Evolutionary conservation across 1,284 basidiomycete genomes (phyloP).

Genomic region (Ustilago vetiveriae): DNA sequence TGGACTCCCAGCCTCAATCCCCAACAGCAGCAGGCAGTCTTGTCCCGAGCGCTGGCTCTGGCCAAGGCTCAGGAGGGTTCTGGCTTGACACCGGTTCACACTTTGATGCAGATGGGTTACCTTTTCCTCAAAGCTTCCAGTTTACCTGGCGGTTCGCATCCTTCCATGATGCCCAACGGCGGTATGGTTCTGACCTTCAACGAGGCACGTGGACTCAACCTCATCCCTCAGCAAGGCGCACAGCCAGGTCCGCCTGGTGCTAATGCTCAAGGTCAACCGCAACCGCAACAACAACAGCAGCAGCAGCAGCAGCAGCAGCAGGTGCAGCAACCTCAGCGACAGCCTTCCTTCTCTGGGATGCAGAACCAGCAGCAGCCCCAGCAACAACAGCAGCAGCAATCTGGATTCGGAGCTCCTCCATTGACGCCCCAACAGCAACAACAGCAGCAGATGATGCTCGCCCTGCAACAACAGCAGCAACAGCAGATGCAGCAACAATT

Average conservation of each 20-base stretch:
- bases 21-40: slow-evolving; percentile 58
- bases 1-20: slow-evolving; percentile 56
- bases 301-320: slow-evolving; percentile 13
- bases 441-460: slow-evolving; percentile 34
- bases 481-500: slow-evolving; percentile 47
- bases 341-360: too few species aligned
- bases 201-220: slow-evolving; percentile 57
- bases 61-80: slow-evolving; percentile 53
- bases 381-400: slow-evolving; percentile 25
- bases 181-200: slow-evolving; percentile 61
- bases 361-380: too few species aligned
- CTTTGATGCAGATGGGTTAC: slow-evolving; percentile 61
- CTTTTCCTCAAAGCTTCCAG: slow-evolving; percentile 60
- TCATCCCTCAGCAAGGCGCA: slow-evolving; percentile 47
- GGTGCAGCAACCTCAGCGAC: slow-evolving; percentile 20
- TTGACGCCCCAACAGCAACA: slow-evolving; percentile 20
- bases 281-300: slow-evolving; percentile 19
- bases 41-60: slow-evolving; percentile 51
- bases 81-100: slow-evolving; percentile 50
- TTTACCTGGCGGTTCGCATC: slow-evolving; percentile 45
- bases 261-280: slow-evolving; percentile 13
- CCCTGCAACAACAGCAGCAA: slow-evolving; percentile 41
- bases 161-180: slow-evolving; percentile 44
- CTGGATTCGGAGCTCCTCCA: too few species aligned
- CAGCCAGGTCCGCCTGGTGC: slow-evolving; percentile 12